Base-by-base conservation (phyloP, 2,329 filamentous ascomycete genomes). In the Calonectria naviculata region DNA sequence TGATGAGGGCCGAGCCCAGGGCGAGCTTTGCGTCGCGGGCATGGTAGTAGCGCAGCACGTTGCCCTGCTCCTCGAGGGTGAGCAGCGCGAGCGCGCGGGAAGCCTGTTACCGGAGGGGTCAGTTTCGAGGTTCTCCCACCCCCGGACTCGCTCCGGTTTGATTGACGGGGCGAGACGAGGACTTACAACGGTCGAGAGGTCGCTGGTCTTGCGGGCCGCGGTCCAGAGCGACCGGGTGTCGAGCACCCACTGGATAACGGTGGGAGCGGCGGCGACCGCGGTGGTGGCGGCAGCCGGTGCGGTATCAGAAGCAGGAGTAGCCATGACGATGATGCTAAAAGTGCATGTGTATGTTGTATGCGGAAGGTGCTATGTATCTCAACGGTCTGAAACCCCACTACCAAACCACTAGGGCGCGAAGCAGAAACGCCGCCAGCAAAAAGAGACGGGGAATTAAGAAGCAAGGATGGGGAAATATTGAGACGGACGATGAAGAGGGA, bases 1-100 rank as follows among this genome's bases (percentile, higher is more conserved):
- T 96, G 71, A 95, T 86, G 61, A 96, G 88, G 49, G 92, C 89
- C 21, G 93, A 95, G 28, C 84, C 92, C 47, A 96, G 87, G 60
- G 89, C 89, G 88, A 95, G 93, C 80, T 93, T 93, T 65, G 93
- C 93, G 83, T 95, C 94, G 79, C 89, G 86, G 76, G 92, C 85
- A 81, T 92, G 90, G 83, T 90, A 89, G 83, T 90, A 94, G 68
- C 86, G 86, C 10, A 91, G 86, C 36, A 92, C 88, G 17, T 83
- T 82, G 63, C 87, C 81, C 71, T 88, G 89, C 80, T 95, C 93
- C 12, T 88, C 83, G 1, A 83, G 76, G 2, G 85, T 81, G 60
- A 92, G 85, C 31, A 92, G 84, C 10, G 83, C 81, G 41, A 93
- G 82, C 26, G 88, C 87, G 54, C 86, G 83, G n/a, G 85, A 81